phyloP scores from a whole-genome alignment of 2,329 filamentous ascomycete species.

The Periglandula ipomoeae region DNA sequence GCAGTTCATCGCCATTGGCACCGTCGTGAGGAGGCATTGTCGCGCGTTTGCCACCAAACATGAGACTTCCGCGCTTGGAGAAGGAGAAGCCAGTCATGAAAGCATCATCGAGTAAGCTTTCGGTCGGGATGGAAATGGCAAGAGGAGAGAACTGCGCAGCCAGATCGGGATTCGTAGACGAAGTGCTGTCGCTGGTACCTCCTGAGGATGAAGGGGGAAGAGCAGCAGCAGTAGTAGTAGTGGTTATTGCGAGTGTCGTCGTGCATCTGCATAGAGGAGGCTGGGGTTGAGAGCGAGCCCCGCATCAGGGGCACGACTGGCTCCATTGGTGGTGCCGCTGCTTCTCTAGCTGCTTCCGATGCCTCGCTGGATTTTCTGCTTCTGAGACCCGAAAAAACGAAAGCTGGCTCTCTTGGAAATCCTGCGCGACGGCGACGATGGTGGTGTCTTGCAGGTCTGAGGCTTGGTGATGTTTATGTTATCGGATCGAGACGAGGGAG shows the following conservation, averaged over 20 bases:
- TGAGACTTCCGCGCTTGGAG: constrained; percentile 54
- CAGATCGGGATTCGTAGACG: constrained; percentile 17
- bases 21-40: not conserved
- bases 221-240: constrained; percentile 11
- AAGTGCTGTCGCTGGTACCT: constrained; percentile 12
- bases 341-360: constrained; percentile 8
- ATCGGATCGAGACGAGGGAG: not conserved
- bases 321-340: constrained; percentile 12
- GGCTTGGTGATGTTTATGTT: not conserved
- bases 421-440: constrained; percentile 9
- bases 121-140: constrained; percentile 46
- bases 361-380: constrained; percentile 18
- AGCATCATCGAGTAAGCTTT: constrained; percentile 47
- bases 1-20: not conserved
- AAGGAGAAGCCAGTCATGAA: constrained; percentile 49
- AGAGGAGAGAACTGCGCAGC: constrained; percentile 39
- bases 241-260: constrained; percentile 7
- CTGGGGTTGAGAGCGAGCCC: constrained; percentile 15
- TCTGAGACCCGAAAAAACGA: constrained; percentile 15
- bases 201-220: not conserved
- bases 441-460: constrained; percentile 1
- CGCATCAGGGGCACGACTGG: constrained; percentile 15
- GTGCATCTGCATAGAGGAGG: constrained; percentile 8
- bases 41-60: constrained; percentile 42
- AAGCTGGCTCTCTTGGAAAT: constrained; percentile 20